phyloP scores from a whole-genome alignment of 306 rosid genomes.

The Acacia confusa region DNA sequence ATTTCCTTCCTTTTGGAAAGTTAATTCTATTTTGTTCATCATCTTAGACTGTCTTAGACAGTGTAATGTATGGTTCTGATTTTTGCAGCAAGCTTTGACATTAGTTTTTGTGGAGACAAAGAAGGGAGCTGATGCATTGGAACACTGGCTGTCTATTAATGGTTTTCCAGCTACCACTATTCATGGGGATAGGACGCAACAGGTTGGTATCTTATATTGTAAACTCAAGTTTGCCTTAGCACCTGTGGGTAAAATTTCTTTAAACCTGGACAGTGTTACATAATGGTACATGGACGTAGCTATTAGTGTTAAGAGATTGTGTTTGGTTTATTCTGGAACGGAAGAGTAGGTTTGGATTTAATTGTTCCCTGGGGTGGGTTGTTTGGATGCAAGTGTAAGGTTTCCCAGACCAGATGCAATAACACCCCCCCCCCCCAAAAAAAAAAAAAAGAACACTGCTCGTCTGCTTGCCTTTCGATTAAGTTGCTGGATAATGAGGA shows the following conservation, averaged over 20 bases:
- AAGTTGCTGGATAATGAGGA: background rate
- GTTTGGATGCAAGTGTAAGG: background rate
- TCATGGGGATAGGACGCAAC: conserved; percentile 95
- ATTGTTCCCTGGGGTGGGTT: background rate
- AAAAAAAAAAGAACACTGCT: background rate
- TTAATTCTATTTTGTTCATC: background rate
- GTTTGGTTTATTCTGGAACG: background rate
- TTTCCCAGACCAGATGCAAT: background rate
- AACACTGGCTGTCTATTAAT: conserved; percentile 75
- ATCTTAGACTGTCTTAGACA: background rate
- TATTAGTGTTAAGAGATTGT: background rate
- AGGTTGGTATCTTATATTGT: conserved; percentile 55
- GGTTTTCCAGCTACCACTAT: conserved; percentile 98
- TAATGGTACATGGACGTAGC: background rate
- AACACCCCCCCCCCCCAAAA: background rate
- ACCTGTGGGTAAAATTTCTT: background rate
- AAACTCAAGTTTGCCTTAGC: background rate
- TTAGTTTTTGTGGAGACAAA: conserved; percentile 99
- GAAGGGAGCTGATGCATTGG: conserved; percentile 97
- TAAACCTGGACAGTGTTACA: background rate
- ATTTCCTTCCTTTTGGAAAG: background rate
- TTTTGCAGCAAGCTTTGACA: conserved; percentile 86
- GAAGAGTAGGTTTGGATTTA: background rate
- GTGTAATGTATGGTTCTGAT: conserved; percentile 3
- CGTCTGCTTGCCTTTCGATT: background rate